Base-by-base conservation (phyloP, 2,329 filamentous ascomycete genomes). In the Didymella arachidicola region DNA sequence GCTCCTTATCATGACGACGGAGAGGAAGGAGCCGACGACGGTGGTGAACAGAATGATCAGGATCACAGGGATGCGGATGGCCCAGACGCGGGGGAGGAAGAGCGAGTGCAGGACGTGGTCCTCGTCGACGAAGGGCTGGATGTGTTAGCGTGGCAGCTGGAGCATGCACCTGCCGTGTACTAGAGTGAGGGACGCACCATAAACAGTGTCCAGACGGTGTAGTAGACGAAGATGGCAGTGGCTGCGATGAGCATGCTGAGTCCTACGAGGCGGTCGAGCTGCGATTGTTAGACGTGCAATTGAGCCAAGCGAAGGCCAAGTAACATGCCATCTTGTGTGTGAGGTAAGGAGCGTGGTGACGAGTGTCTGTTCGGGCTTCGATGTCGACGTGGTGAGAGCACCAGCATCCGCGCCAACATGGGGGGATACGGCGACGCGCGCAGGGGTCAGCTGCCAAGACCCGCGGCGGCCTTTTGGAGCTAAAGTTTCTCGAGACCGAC, bases 41-140 rank as follows among this genome's bases (percentile, higher is more conserved):
- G 95, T 93, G 60, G 89, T 93, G 65, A 90, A 93, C 67, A 99
- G 84, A 45, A 99, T 88, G 64, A 97, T 89, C 68, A 99, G 88
- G 77, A 99, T 97, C 71, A 99, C 94, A 69, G 95, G 95, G 74
- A 99, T 95, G 78, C 95, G 93, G 77, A 99, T 97, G 61, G 95
- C 95, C 95, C 95, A 99, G 77, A 97, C 93, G 78, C 95, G 93
- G 45, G 94, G 94, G 62, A 92, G 95, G 83, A 99, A 99, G 82
- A 98, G 85, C 77, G 90, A 90, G 77, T 99, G 95, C 59, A 98
- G 89, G 57, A 92, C 89, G 79, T 99, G 95, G 77, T 92, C 92
- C 57, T 90, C 87, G 79, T 99, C 95, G 79, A 99, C 95, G 79
- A 99, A 99, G 77, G 95, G 95, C 95, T 99, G 56, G 3, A 2